phyloP scores from a whole-genome alignment of 2,329 filamentous ascomycete genomes.

The Nothomitra cinnamomea region DNA sequence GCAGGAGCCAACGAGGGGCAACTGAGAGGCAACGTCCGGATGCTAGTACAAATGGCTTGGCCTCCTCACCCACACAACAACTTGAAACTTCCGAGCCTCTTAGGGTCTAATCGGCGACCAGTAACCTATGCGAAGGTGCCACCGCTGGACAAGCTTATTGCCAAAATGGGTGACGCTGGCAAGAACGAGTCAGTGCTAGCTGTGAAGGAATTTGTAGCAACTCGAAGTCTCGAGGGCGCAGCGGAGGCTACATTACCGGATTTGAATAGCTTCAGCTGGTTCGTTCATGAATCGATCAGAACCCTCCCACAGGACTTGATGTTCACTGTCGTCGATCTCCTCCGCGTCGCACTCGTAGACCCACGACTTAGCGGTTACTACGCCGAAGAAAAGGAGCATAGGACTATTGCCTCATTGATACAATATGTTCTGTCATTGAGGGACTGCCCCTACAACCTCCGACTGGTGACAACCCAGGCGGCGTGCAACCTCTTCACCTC shows the following conservation, averaged over 20 bases:
- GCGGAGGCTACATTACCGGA: constrained; percentile 55
- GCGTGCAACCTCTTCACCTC: constrained; percentile 73
- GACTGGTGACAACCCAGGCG: constrained; percentile 69
- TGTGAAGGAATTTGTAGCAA: constrained; percentile 55
- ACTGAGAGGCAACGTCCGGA: constrained; percentile 52
- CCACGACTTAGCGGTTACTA: constrained; percentile 66
- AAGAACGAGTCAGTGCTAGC: constrained; percentile 41
- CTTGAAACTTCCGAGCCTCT: constrained; percentile 53
- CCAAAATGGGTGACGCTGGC: constrained; percentile 54
- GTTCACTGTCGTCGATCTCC: constrained; percentile 74
- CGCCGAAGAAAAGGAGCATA: constrained; percentile 53
- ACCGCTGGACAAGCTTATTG: constrained; percentile 63
- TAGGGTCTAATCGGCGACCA: constrained; percentile 45
- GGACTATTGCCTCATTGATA: constrained; percentile 45
- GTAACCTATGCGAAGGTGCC: constrained; percentile 64
- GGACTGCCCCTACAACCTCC: constrained; percentile 59
- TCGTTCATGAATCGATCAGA: constrained; percentile 38
- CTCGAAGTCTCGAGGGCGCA: constrained; percentile 37
- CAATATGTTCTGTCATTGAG: constrained; percentile 25
- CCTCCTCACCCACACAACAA: constrained; percentile 60
- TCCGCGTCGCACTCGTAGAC: constrained; percentile 63
- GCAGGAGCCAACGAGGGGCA: constrained; percentile 52
- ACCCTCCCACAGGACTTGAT: constrained; percentile 41
- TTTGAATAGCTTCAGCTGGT: constrained; percentile 44
- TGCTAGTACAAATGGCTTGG: constrained; percentile 58